phyloP scores from a whole-genome alignment of 2,329 filamentous ascomycete species.

The Coccinonectria pachysandricola region DNA sequence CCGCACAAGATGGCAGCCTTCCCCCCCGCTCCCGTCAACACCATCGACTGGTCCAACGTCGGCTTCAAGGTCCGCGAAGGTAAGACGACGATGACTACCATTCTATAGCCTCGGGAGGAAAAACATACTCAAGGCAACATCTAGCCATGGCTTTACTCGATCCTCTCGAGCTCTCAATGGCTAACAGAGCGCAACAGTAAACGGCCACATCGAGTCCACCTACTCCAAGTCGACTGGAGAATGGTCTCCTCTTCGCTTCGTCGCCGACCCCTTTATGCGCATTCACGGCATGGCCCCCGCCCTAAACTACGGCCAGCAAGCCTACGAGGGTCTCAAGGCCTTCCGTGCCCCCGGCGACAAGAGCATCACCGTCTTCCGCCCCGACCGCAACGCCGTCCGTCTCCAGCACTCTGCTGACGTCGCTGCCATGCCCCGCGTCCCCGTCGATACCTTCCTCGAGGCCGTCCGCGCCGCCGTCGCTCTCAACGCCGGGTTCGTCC shows the following conservation, averaged over 20 bases:
- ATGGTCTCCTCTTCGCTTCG: slow-evolving; percentile 72
- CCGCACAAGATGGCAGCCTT: slow-evolving; percentile 51
- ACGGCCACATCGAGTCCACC: slow-evolving; percentile 85
- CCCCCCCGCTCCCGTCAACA: slow-evolving; percentile 66
- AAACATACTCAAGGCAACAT: no score
- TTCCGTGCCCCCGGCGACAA: slow-evolving; percentile 67
- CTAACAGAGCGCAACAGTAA: slow-evolving; percentile 49
- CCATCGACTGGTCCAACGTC: slow-evolving; percentile 88
- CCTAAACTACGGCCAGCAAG: slow-evolving; percentile 95
- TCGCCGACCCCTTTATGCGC: slow-evolving; percentile 72
- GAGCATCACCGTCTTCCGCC: slow-evolving; percentile 77
- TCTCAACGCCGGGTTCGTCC: slow-evolving; percentile 83
- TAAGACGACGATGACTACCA: slow-evolving; percentile 24
- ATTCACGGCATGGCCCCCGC: slow-evolving; percentile 93
- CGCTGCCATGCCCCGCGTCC: slow-evolving; percentile 74
- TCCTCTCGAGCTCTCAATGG: not conserved
- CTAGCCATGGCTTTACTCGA: no score
- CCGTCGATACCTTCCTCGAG: slow-evolving; percentile 63
- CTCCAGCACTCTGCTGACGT: slow-evolving; percentile 78
- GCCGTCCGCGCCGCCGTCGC: slow-evolving; percentile 73
- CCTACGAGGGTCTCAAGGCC: slow-evolving; percentile 96
- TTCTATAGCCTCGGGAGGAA: no score
- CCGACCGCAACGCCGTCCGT: slow-evolving; percentile 71
- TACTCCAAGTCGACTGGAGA: slow-evolving; percentile 63
- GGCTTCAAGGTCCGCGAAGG: slow-evolving; percentile 90